Base-by-base conservation (phyloP, 495 filamentous ascomycete species). In the Podospora pseudopauciseta region DNA sequence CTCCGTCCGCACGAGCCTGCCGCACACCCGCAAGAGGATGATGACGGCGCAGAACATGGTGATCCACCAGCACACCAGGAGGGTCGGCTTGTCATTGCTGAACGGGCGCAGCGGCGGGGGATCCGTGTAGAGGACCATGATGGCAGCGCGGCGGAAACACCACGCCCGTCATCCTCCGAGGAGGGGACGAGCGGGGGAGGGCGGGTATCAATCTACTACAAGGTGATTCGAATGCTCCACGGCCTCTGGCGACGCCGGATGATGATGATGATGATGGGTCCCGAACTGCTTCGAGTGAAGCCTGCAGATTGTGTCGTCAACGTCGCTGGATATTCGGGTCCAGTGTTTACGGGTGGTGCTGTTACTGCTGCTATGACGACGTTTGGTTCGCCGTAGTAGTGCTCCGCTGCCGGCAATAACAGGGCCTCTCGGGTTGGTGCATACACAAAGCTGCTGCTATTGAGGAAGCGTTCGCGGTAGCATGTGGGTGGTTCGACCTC, bases 1-100 rank as follows among this genome's bases (percentile, higher is more conserved):
- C 75, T 96, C 89, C 32, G 90, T 91, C 28, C 95, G 85, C 7
- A 93, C 81, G 74, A 92, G 94, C 54, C 95, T 89, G 26, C 95
- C 94, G 65, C 75, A 78, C 11, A 97, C 77, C 0, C 95, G 86
- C 34, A 92, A 82, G 19, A 92, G 67, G 68, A 99, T 97, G 68
- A 97, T 91, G 53, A 86, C 84, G 60, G 93, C 79, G 39, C 92
- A 91, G 74, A 96, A 95, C 6, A 81, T 81, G 7, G 93, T 96
- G 67, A 92, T 92, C 95, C 95, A 97, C 91, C 93, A 97, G 75
- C 91, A 94, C 73, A 95, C 92, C 64, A 97, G 83, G 55, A 99
- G 84, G 0, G 91, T 93, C 26, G 92, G 88, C 68, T 92, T 90
- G 79, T 92, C 85, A 32, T 88, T 74, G 74, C 80, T 70, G 74